Evolutionary conservation across 1,284 basidiomycete species (phyloP), one percentile per base, ranked within the genome.

Genomic region (Mycena sp.): DNA sequence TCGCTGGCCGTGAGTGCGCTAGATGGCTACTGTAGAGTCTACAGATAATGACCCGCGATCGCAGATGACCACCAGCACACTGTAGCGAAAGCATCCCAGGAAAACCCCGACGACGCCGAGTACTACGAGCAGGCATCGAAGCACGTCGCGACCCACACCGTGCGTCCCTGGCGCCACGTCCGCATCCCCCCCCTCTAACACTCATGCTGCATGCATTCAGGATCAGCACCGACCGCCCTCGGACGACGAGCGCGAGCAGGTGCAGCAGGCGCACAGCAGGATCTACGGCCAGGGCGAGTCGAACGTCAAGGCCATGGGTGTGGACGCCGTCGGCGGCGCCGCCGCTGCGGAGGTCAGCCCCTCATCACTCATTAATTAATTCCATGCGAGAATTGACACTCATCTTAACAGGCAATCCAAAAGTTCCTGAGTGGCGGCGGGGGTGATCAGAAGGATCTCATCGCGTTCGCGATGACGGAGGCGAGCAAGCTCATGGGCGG

Each of bases 391-490:
- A 44, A 41, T 21, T 54, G 32, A 12, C 17, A 29, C 35, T 63
- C 38, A 63, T 63, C 23, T 29, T 55, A 4, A 49, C 29, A 90
- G 88, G 80, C 80, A 10, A 73, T 91, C 61, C 86, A 90, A 73
- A 70, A 80, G 68, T 92, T 93, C 78, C 83, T 23, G 83, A 84
- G 72, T 6, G 74, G 78, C 14, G 77, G 81, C 17, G 77, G 81
- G 0, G 81, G 86, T 21, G 82, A 83, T 23, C 78, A 85, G 64
- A 81, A 82, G 1, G 76, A 93, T 74, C 81, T 96, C 58, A 88
- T 96, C 75, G 89, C 90, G 69, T 77, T 94, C 75, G 94, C 93
- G 12, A 93, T 96, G 92, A 85, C 86, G 0, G 90, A 96, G 73
- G 91, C 88, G 0, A 81, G 84, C 30, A 87, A 91, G 73, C 78